A percentile compares a stretch with the other conserved stretches of the same genome.
phyloP scores from a whole-genome alignment of 1,284 basidiomycete species.

The Heterobasidion annosum region DNA sequence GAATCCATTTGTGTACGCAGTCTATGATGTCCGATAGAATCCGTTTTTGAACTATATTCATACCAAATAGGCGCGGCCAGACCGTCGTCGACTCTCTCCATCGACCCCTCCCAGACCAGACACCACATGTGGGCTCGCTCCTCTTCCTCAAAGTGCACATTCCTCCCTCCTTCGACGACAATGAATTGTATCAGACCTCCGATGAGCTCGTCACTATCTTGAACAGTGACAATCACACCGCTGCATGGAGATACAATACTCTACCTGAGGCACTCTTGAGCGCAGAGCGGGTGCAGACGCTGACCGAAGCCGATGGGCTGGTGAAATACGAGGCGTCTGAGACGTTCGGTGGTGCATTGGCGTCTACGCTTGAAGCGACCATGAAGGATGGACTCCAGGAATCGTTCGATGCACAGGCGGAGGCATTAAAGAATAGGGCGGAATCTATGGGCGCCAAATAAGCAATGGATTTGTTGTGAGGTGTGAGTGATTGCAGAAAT shows the following conservation, averaged over 20 bases:
- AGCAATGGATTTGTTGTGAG: not conserved
- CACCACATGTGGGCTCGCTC: not conserved
- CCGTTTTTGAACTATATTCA: not conserved
- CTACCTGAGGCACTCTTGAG: not conserved
- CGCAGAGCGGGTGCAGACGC: constrained; percentile 37
- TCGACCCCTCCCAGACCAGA: not conserved
- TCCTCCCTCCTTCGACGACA: constrained; percentile 10
- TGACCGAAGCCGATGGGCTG: constrained; percentile 18
- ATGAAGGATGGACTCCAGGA: constrained; percentile 30
- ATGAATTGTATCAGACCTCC: not conserved
- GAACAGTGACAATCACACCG: not conserved
- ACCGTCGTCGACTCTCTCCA: constrained; percentile 2
- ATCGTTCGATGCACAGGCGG: constrained; percentile 46
- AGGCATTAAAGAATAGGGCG: constrained; percentile 43
- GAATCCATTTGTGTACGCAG: constrained; percentile 6
- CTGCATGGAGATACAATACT: constrained; percentile 5
- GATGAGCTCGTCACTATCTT: constrained; percentile 4
- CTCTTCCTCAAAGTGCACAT: constrained; percentile 6
- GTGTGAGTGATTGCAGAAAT: too few relatives aligned
- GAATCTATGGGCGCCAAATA: constrained; percentile 21
- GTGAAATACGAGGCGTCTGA: constrained; percentile 61
- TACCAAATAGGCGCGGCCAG: constrained; percentile 6
- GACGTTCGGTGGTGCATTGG: constrained; percentile 46
- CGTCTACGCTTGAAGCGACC: constrained; percentile 44
- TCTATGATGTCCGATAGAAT: not conserved